Percentiles rank a stretch among this genome's conserved stretches.
Evolutionary conservation across 2,329 filamentous ascomycete genomes (phyloP).

Genomic region (Dactylellina drechsleri): DNA sequence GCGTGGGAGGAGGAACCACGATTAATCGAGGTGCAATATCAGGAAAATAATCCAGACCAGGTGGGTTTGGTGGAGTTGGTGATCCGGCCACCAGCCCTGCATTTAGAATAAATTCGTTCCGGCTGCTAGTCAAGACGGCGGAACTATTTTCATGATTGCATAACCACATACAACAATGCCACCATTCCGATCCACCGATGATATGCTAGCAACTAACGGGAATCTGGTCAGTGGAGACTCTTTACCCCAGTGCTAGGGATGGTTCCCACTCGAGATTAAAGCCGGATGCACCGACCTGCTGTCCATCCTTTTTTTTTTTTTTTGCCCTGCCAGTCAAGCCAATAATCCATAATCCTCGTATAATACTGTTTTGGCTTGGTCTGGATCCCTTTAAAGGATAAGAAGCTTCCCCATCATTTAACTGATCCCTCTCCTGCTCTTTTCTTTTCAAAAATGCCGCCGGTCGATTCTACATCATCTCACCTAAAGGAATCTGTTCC

Average conservation of each 20-base stretch:
- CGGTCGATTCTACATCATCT: conserved; percentile 53
- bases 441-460: conserved; percentile 50
- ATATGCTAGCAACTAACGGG: conserved; percentile 42
- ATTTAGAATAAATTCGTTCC: conserved; percentile 3
- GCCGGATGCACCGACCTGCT: conserved; percentile 53
- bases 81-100: too few relatives aligned
- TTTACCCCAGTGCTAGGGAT: conserved; percentile 53
- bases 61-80: neutral
- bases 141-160: conserved; percentile 54
- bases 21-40: conserved; percentile 24
- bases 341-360: conserved; percentile 37
- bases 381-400: conserved; percentile 51
- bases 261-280: conserved; percentile 54
- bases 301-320: conserved; percentile 41
- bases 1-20: neutral
- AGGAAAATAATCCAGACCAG: too few relatives aligned
- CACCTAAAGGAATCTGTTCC: conserved; percentile 12
- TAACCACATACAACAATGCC: conserved; percentile 50
- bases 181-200: conserved; percentile 53
- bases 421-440: conserved; percentile 42
- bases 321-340: conserved; percentile 44
- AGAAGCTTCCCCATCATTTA: conserved; percentile 54
- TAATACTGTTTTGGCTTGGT: conserved; percentile 29
- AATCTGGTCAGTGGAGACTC: conserved; percentile 52
- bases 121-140: conserved; percentile 44